Percentiles rank a stretch among this genome's conserved stretches.
phyloP scores from a whole-genome alignment of 441 rosid genomes.

The Aleurites moluccanus region DNA sequence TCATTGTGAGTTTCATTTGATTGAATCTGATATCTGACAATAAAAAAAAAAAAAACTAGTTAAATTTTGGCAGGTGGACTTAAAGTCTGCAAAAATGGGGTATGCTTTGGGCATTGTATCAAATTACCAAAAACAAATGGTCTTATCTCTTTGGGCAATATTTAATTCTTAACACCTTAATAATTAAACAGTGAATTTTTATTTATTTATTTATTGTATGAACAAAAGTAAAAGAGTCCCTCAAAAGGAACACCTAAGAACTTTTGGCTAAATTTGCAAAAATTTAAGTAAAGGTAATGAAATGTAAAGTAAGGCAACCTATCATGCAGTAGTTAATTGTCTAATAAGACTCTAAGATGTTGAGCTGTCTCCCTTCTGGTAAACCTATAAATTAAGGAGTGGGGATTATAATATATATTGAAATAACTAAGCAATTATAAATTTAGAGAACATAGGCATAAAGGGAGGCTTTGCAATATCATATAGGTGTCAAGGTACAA shows the following conservation, averaged over 20 bases:
- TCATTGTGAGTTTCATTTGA: too few relatives aligned
- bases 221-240: slow-evolving; percentile 9
- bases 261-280: neutral
- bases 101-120: neutral
- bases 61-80: slow-evolving; percentile 14
- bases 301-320: neutral
- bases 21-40: too few relatives aligned
- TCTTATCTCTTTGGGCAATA: neutral
- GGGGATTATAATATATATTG: neutral
- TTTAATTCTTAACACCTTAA: neutral
- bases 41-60: too few relatives aligned
- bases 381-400: slow-evolving; percentile 12
- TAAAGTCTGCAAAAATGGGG: neutral
- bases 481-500: slow-evolving; percentile 13
- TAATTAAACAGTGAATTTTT: neutral
- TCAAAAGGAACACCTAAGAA: slow-evolving; percentile 14
- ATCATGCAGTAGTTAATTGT: neutral
- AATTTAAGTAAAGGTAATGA: neutral
- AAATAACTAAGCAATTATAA: neutral
- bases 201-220: neutral
- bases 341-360: neutral
- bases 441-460: neutral
- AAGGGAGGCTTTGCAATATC: neutral
- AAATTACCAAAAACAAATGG: neutral
- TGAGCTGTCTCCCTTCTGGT: slow-evolving; percentile 18